Conservation (phyloP, 2,329 filamentous ascomycete genomes). For the Gnomoniopsis smithogilvyi region DNA sequence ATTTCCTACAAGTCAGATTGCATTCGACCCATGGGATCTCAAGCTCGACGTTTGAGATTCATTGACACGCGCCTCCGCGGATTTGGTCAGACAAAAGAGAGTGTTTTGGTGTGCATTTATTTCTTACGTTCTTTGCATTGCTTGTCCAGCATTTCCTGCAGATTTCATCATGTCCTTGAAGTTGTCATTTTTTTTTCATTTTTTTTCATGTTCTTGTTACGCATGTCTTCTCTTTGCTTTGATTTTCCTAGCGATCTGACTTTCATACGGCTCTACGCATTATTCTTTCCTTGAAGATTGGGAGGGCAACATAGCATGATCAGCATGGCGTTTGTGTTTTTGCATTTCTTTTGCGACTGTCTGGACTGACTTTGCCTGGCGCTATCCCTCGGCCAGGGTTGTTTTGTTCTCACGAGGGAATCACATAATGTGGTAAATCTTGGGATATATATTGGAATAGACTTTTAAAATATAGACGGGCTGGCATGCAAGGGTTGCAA, state of each 20-base stretch:
- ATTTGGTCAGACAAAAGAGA: conserved; percentile 6
- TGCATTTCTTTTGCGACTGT: not conserved
- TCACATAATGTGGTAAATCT: not conserved
- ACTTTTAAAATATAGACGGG: not conserved
- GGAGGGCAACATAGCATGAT: conserved; percentile 4
- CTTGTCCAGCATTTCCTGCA: not conserved
- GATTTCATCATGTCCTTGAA: not conserved
- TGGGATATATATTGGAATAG: not conserved
- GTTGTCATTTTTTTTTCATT: not conserved
- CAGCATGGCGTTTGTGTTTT: conserved; percentile 15
- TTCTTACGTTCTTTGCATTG: not conserved
- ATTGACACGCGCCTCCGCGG: not conserved
- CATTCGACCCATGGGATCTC: not conserved
- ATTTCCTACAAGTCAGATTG: not conserved
- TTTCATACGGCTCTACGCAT: not conserved
- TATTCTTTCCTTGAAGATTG: not conserved
- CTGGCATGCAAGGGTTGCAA: not conserved
- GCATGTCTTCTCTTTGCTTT: not conserved
- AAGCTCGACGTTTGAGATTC: not conserved
- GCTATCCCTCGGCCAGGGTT: not conserved
- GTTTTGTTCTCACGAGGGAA: not conserved
- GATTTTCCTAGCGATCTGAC: not conserved
- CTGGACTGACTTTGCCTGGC: not conserved
- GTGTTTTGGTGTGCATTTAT: conserved; percentile 2
- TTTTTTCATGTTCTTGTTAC: not conserved